Evolutionary conservation across 176 grass and related monocot species (phyloP).

Genomic region (Paspalum vaginatum): DNA sequence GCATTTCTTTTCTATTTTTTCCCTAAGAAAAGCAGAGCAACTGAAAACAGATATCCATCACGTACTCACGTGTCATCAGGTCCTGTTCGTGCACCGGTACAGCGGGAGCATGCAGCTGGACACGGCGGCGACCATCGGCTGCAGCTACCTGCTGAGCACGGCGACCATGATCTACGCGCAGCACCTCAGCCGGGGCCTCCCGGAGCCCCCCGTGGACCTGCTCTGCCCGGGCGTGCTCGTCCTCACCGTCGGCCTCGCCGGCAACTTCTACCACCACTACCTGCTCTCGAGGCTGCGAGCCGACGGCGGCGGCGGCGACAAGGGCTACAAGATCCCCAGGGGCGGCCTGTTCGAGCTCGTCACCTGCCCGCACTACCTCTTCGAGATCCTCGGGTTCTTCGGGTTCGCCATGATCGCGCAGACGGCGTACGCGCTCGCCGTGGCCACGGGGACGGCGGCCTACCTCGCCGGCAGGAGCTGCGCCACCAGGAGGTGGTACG

Average conservation of each 20-base stretch:
- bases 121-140: slow-evolving; percentile 42
- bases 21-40: neutral
- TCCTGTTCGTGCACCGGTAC: slow-evolving; percentile 68
- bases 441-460: slow-evolving; percentile 46
- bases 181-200: slow-evolving; percentile 44
- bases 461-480: slow-evolving; percentile 77
- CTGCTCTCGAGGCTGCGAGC: slow-evolving; percentile 58
- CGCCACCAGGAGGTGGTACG: slow-evolving; percentile 77
- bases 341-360: slow-evolving; percentile 69
- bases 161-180: slow-evolving; percentile 57
- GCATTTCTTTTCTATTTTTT: too few species aligned
- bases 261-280: slow-evolving; percentile 82
- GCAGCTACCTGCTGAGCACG: slow-evolving; percentile 55
- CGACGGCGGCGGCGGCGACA: neutral
- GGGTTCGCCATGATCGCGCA: slow-evolving; percentile 73
- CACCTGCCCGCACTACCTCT: slow-evolving; percentile 79
- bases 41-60: neutral
- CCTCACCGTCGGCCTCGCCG: slow-evolving; percentile 56
- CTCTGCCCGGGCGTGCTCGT: slow-evolving; percentile 43
- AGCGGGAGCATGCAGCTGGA: slow-evolving; percentile 53
- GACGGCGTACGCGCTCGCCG: slow-evolving; percentile 52
- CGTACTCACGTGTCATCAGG: slow-evolving; percentile 37
- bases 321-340: slow-evolving; percentile 66
- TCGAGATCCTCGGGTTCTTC: slow-evolving; percentile 69
- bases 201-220: slow-evolving; percentile 52